A percentile compares a stretch with the other conserved stretches of the same genome.
Evolutionary conservation across 2,329 filamentous ascomycete species (phyloP).

Genomic region (Aquanectria penicillioides): DNA sequence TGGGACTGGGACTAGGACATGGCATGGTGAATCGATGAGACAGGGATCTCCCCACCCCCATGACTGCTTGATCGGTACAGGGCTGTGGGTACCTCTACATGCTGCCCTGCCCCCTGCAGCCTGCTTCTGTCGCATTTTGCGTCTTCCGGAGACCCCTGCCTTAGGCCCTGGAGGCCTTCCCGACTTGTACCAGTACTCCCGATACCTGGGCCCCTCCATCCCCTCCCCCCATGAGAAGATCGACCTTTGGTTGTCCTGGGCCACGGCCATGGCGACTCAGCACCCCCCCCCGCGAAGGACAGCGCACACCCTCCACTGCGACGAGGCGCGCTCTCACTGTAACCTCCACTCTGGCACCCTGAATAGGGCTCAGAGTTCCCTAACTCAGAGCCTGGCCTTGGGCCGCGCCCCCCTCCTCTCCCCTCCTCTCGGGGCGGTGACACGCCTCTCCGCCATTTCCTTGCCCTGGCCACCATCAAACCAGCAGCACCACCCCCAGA

Average conservation of each 20-base stretch:
- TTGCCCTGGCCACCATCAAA: slow-evolving; percentile 15
- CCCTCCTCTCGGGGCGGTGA: slow-evolving; percentile 23
- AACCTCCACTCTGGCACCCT: slow-evolving; percentile 8
- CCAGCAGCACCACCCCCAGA: slow-evolving; percentile 29
- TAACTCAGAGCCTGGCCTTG: slow-evolving; percentile 10
- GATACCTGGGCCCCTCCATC: slow-evolving; percentile 6
- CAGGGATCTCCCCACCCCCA: slow-evolving; percentile 11
- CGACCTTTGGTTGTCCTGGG: neutral
- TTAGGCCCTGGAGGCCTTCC: slow-evolving; percentile 14
- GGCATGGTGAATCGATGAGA: slow-evolving; percentile 9
- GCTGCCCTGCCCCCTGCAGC: slow-evolving; percentile 15
- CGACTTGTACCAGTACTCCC: slow-evolving; percentile 9
- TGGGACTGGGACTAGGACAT: slow-evolving; percentile 12
- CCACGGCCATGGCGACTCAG: neutral
- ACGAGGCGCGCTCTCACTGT: slow-evolving; percentile 5
- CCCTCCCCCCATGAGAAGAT: slow-evolving; percentile 12
- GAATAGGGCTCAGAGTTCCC: slow-evolving; percentile 19
- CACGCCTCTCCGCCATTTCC: slow-evolving; percentile 33
- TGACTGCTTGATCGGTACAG: slow-evolving; percentile 19
- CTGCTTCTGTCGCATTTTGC: neutral
- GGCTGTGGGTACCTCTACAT: slow-evolving; percentile 12
- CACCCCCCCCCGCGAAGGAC: neutral
- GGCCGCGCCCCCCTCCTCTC: slow-evolving; percentile 10
- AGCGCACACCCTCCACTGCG: slow-evolving; percentile 13
- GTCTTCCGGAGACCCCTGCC: slow-evolving; percentile 1